Evolutionary conservation across 345 rosid genomes (phyloP).

Genomic region (Melastoma malabathricum): DNA sequence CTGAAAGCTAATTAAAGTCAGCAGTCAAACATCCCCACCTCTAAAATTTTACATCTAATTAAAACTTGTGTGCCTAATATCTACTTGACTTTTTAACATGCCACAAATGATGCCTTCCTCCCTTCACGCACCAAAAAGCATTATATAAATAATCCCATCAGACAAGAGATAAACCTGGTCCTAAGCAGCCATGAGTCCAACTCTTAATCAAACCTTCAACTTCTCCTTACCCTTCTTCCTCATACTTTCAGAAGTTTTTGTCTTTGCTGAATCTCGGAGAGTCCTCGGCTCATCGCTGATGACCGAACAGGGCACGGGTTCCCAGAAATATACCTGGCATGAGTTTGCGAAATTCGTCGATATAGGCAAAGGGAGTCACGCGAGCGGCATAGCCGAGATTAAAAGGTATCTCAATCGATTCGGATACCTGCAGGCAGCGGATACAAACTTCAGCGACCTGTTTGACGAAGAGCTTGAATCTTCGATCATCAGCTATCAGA

Average conservation of each 20-base stretch:
- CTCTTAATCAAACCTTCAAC: not conserved
- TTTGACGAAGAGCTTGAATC: conserved; percentile 46
- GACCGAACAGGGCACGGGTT: too few species aligned
- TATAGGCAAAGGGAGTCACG: conserved; percentile 10
- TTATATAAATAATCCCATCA: too few species aligned
- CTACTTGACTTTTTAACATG: too few species aligned
- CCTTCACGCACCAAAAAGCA: too few species aligned
- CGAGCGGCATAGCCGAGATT: conserved; percentile 16
- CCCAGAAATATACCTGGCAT: conserved; percentile 10
- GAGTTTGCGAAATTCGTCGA: conserved; percentile 11
- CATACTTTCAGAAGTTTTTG: not conserved
- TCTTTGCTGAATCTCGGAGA: too few species aligned
- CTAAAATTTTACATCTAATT: too few species aligned
- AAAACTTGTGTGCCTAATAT: too few species aligned
- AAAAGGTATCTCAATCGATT: conserved; percentile 20
- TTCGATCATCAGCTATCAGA: conserved; percentile 44
- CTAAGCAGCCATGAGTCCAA: not conserved
- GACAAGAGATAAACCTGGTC: too few species aligned
- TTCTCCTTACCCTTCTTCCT: conserved; percentile 1
- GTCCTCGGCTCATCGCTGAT: too few species aligned
- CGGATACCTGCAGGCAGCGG: conserved; percentile 14
- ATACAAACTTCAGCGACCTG: conserved; percentile 25
- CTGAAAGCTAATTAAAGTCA: too few species aligned
- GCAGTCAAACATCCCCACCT: too few species aligned
- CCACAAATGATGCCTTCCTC: too few species aligned